Evolutionary conservation across 208 protist species (phyloP), one percentile per base, ranked within the genome.

Genomic region (Trypanosoma caninum): DNA sequence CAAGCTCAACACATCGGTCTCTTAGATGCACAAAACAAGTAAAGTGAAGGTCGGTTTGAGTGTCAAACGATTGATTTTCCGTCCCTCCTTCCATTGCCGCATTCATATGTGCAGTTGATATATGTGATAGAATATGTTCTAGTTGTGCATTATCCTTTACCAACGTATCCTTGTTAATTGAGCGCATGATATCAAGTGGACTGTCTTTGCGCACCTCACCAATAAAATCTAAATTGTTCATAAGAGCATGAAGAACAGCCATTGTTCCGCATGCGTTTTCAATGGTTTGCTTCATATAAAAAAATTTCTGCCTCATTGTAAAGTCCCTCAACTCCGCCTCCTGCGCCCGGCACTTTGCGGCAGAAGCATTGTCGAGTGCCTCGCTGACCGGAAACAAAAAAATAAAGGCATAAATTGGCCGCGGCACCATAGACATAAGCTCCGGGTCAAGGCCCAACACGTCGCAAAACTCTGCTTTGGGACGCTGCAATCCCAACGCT

Each of bases 221-320:
- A 14, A 96, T 31, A 8, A 42, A n/a, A 14, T 76, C 54, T 13
- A 59, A n/a, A 61, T 97, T 98, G 70, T 98, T 99, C 27, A 87
- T 51, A 9, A 99, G 46, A 2, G 91, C 78, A 70, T 99, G 96
- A 8, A 97, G 31, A 9, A 98, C 60, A 20, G 77, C 97, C 34
- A 99, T 89, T 3, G 96, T 99, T 44, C 96, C 97, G 68, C 97
- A 99, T 13, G 92, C 91, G 70, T 99, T 99, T 35, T 42, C 62
- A 46, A 98, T 74, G 35, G 74, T 82, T 79, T 98, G 97, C 46
- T 87, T 94, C n/a, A 78, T 84, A 61, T 90, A 98, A 63, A 94
- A 97, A 16, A 97, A 66, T 0, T 66, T 42, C 38, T 89, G 63
- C 9, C 52, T 65, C 38, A 65, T 44, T 20, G 70, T 62, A 23